phyloP scores from a whole-genome alignment of 2,329 filamentous ascomycete species.

The Colletotrichum lini region DNA sequence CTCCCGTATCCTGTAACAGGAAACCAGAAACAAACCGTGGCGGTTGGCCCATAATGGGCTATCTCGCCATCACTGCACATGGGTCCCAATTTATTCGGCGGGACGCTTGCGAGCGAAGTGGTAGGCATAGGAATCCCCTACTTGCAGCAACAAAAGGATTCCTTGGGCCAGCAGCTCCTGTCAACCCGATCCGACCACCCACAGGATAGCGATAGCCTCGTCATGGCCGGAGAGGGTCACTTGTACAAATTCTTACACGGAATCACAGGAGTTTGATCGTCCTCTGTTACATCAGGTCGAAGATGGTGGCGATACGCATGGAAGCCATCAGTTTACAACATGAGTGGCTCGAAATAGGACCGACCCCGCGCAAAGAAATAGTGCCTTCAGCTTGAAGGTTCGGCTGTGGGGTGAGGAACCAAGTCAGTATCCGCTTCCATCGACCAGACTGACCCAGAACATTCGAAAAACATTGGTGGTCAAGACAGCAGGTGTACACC shows the following conservation, averaged over 20 bases:
- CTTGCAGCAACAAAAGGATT: conserved; percentile 12
- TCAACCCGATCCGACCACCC: conserved; percentile 22
- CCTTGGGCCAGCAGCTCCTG: conserved; percentile 1
- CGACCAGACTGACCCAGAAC: conserved; percentile 1
- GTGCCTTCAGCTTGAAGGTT: background rate
- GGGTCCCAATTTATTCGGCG: conserved; percentile 19
- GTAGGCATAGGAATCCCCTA: conserved; percentile 25
- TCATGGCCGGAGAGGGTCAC: background rate
- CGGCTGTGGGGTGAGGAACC: background rate
- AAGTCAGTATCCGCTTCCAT: background rate
- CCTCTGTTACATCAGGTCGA: background rate
- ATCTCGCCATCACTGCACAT: background rate
- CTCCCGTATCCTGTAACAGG: conserved; percentile 19
- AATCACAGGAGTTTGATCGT: background rate
- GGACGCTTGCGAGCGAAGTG: conserved; percentile 5
- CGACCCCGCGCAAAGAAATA: background rate
- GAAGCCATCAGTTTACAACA: conserved; percentile 23
- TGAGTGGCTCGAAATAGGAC: conserved; percentile 11
- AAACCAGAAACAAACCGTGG: conserved; percentile 20
- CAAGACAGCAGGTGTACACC: conserved; percentile 14
- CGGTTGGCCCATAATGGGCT: conserved; percentile 15
- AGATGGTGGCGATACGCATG: background rate
- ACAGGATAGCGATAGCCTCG: conserved; percentile 11
- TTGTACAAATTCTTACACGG: background rate
- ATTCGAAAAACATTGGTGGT: conserved; percentile 10